Evolutionary conservation across 1,139 yeast genomes (phyloP).

Genomic region (Casaregolazyma lundiana): DNA sequence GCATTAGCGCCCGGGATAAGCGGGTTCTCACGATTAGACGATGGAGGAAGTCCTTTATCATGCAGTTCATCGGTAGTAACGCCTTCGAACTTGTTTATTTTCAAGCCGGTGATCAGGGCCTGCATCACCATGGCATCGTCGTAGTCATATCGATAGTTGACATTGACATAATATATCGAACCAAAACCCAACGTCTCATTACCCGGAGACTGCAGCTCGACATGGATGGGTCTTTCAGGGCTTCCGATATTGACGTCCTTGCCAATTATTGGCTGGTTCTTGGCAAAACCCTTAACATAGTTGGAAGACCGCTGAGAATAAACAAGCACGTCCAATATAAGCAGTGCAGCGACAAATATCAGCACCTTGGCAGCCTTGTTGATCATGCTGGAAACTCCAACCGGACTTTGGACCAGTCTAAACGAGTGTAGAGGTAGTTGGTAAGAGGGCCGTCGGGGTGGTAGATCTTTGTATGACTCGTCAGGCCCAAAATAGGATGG

Average conservation of each 20-base stretch:
- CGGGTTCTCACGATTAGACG: slow-evolving; percentile 1
- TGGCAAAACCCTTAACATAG: too few relatives aligned
- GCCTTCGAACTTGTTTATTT: slow-evolving; percentile 11
- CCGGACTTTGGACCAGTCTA: too few relatives aligned
- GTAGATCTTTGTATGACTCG: too few relatives aligned
- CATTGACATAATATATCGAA: slow-evolving; percentile 17
- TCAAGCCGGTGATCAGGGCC: slow-evolving; percentile 10
- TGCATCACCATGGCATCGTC: slow-evolving; percentile 19
- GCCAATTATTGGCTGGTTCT: neutral
- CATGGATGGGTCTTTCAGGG: neutral
- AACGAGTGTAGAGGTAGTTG: too few relatives aligned
- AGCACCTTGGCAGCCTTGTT: too few relatives aligned
- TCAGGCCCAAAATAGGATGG: too few relatives aligned
- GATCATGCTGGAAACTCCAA: too few relatives aligned
- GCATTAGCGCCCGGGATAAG: slow-evolving; percentile 9
- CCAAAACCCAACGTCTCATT: slow-evolving; percentile 21
- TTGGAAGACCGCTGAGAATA: too few relatives aligned
- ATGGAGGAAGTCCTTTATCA: slow-evolving; percentile 16
- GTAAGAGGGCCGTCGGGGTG: too few relatives aligned
- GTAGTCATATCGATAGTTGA: slow-evolving; percentile 15
- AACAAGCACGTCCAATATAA: too few relatives aligned
- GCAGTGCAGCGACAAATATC: too few relatives aligned
- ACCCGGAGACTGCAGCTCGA: slow-evolving; percentile 11
- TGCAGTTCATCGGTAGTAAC: slow-evolving; percentile 11
- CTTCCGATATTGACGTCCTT: neutral